These are phyloP conservation scores for Yamadazyma kitorensis DNA, from an alignment of 805 yeast genomes.

Conservation along the genomic window DNA sequence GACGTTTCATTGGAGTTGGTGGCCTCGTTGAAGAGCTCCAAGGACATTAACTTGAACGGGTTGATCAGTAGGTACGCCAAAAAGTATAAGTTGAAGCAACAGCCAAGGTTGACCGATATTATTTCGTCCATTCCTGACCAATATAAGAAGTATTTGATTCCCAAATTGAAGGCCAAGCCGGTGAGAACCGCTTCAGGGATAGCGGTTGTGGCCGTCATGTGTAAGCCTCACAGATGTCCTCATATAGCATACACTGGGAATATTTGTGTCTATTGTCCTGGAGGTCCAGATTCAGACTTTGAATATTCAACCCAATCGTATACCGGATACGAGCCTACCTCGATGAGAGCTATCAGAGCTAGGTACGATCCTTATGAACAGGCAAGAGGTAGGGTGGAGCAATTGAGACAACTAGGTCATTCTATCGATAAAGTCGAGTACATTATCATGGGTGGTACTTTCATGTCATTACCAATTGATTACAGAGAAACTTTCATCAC, in stretches of 20 bases:
- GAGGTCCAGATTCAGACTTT: constrained; percentile 98
- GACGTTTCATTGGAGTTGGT: constrained; percentile 87
- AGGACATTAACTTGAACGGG: constrained; percentile 87
- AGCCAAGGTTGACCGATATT: constrained; percentile 93
- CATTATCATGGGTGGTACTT: constrained; percentile 98
- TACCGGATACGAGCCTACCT: constrained; percentile 98
- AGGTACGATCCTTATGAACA: constrained; percentile 98
- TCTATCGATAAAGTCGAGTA: constrained; percentile 97
- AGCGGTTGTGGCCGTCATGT: constrained; percentile 99
- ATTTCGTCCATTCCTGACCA: constrained; percentile 95
- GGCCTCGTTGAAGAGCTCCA: constrained; percentile 66
- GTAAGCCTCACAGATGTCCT: constrained; percentile 98
- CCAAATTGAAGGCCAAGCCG: constrained; percentile 96
- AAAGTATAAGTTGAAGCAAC: constrained; percentile 85
- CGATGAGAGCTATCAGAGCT: constrained; percentile 99
- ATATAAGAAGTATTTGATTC: constrained; percentile 84
- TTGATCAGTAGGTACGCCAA: constrained; percentile 81
- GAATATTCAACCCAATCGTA: constrained; percentile 98
- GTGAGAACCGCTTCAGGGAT: constrained; percentile 98
- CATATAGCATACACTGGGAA: constrained; percentile 99
- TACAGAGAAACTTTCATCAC: constrained; percentile 89
- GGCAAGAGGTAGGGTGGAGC: constrained; percentile 96
- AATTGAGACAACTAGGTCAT: constrained; percentile 91
- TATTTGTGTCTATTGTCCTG: constrained; percentile 98
- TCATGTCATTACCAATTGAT: constrained; percentile 88